Evolutionary conservation across 768 basidiomycete species (phyloP).

Genomic region (Boletus sp.): DNA sequence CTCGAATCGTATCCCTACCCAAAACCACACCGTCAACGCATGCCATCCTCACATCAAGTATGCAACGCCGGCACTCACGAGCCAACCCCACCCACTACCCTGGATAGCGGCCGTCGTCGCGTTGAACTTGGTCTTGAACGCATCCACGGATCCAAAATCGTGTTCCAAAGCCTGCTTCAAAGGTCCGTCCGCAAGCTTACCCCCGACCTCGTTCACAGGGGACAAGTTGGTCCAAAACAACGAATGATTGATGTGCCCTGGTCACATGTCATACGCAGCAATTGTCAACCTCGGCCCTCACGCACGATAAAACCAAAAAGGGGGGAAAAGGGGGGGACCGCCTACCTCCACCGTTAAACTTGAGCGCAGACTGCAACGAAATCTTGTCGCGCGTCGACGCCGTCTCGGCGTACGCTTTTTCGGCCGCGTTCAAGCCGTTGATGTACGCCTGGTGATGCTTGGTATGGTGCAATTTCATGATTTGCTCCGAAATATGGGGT

Average conservation of each 20-base stretch:
- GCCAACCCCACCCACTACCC: constrained; percentile 99
- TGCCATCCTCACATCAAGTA: not conserved
- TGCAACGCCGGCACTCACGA: constrained; percentile 46
- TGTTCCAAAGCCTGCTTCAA: constrained; percentile 74
- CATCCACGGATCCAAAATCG: constrained; percentile 86
- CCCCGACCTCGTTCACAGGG: constrained; percentile 62
- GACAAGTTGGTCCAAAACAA: constrained; percentile 98
- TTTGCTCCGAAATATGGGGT: constrained; percentile 86
- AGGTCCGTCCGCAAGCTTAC: constrained; percentile 60
- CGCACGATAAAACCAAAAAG: not conserved
- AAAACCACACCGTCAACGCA: not conserved
- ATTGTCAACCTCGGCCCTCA: not conserved
- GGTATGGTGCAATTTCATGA: constrained; percentile 91
- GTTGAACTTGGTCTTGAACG: constrained; percentile 85
- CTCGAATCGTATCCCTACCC: constrained; percentile 64
- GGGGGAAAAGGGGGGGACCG: not conserved
- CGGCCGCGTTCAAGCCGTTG: constrained; percentile 90
- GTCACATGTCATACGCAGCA: not conserved
- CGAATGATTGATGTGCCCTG: constrained; percentile 90
- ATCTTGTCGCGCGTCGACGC: constrained; percentile 72
- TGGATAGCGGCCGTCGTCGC: constrained; percentile 88
- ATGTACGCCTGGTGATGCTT: constrained; percentile 96
- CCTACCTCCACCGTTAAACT: constrained; percentile 95
- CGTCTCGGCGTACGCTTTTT: constrained; percentile 72
- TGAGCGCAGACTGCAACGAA: constrained; percentile 85